These are phyloP conservation scores for Pontederia crassipes DNA, from an alignment of 176 grass and related monocot genomes.

Conservation along the genomic window DNA sequence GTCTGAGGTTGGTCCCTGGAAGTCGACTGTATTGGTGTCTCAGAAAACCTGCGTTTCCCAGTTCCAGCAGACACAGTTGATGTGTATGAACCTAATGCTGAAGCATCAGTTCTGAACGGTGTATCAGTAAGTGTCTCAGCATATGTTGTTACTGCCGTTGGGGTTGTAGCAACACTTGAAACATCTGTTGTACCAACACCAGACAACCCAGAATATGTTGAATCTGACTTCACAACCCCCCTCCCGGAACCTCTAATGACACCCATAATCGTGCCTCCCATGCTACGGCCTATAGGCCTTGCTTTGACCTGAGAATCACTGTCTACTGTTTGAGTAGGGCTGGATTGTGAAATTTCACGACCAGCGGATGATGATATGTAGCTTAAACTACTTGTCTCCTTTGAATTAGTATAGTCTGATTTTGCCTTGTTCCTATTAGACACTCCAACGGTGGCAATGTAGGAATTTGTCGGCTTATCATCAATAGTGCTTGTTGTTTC, in stretches of 20 bases:
- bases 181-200: slow-evolving; percentile 15
- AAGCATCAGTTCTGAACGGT: slow-evolving; percentile 77
- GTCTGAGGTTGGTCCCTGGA: slow-evolving; percentile 31
- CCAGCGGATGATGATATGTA: slow-evolving; percentile 34
- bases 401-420: slow-evolving; percentile 43
- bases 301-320: slow-evolving; percentile 43
- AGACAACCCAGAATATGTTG: slow-evolving; percentile 35
- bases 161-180: slow-evolving; percentile 18
- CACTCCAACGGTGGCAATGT: slow-evolving; percentile 23
- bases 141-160: slow-evolving; percentile 16
- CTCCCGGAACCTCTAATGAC: slow-evolving; percentile 76
- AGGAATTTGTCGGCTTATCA: slow-evolving; percentile 33
- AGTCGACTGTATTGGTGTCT: slow-evolving; percentile 43
- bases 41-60: slow-evolving; percentile 89
- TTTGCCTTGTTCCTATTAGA: slow-evolving; percentile 40
- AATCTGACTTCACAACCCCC: slow-evolving; percentile 62
- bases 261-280: slow-evolving; percentile 65
- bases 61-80: slow-evolving; percentile 41
- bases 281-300: slow-evolving; percentile 46
- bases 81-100: slow-evolving; percentile 42
- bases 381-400: slow-evolving; percentile 18
- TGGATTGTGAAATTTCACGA: slow-evolving; percentile 22
- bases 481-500: slow-evolving; percentile 30
- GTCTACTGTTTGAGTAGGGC: slow-evolving; percentile 28
- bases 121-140: slow-evolving; percentile 18